A percentile compares a stretch with the other conserved stretches of the same genome.
phyloP scores from a whole-genome alignment of 352 stramenopile genomes.

The Stephanocyclus meneghinianus region DNA sequence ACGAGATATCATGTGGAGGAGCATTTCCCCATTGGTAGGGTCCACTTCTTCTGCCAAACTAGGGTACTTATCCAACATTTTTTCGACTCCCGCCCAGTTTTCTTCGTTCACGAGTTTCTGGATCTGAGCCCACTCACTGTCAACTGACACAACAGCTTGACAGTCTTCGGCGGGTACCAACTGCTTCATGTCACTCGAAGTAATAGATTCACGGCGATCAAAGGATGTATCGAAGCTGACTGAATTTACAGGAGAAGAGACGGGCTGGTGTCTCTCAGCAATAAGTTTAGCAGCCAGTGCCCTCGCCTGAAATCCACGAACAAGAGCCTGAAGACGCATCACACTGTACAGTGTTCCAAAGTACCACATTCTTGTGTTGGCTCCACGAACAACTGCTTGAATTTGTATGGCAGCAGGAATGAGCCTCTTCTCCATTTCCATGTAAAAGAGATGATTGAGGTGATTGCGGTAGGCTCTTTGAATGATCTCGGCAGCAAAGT shows the following conservation, averaged over 20 bases:
- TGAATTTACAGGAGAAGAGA: slow-evolving; percentile 30
- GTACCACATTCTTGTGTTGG: slow-evolving; percentile 46
- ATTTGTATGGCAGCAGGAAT: slow-evolving; percentile 50
- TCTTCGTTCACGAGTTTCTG: slow-evolving; percentile 44
- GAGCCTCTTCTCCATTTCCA: slow-evolving; percentile 31
- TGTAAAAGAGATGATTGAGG: slow-evolving; percentile 44
- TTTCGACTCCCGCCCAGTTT: slow-evolving; percentile 83
- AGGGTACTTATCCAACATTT: slow-evolving; percentile 81
- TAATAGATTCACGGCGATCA: neutral
- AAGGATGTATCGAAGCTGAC: slow-evolving; percentile 19
- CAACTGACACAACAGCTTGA: slow-evolving; percentile 28
- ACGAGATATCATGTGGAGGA: slow-evolving; percentile 80
- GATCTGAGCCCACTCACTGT: slow-evolving; percentile 31
- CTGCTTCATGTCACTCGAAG: slow-evolving; percentile 17
- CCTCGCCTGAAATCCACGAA: slow-evolving; percentile 53
- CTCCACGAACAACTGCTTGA: slow-evolving; percentile 62
- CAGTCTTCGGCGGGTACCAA: slow-evolving; percentile 39
- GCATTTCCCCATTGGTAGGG: slow-evolving; percentile 69
- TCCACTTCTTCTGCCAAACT: slow-evolving; percentile 75
- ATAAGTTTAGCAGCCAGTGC: slow-evolving; percentile 16
- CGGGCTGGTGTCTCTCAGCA: slow-evolving; percentile 36
- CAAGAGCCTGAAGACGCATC: slow-evolving; percentile 61
- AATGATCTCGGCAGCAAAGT: slow-evolving; percentile 43
- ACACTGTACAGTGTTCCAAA: slow-evolving; percentile 46
- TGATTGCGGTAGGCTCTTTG: slow-evolving; percentile 48